These are phyloP conservation scores for Diaporthe caulivora DNA, from an alignment of 2,329 filamentous ascomycete genomes.

Conservation along the genomic window DNA sequence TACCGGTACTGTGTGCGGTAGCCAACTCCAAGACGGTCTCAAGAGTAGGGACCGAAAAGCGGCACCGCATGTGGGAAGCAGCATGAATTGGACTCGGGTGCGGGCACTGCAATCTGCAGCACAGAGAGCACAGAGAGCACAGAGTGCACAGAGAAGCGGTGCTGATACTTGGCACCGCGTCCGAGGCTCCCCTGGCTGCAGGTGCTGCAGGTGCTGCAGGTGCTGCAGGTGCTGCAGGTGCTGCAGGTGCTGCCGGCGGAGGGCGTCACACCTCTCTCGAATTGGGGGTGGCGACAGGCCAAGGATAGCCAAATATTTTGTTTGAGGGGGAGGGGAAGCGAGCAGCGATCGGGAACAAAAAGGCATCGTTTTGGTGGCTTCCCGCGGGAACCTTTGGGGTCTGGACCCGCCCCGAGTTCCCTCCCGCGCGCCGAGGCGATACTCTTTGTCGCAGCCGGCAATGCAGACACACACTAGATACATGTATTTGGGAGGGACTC, in stretches of 20 bases:
- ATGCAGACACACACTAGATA: background rate
- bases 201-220: conserved; percentile 19
- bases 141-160: background rate
- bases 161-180: conserved; percentile 29
- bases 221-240: no score
- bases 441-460: conserved; percentile 16
- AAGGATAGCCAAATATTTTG: conserved; percentile 5
- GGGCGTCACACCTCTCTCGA: conserved; percentile 23
- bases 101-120: conserved; percentile 9
- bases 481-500: background rate
- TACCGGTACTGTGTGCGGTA: background rate
- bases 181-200: conserved; percentile 28
- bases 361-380: background rate
- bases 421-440: background rate
- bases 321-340: conserved; percentile 21
- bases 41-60: conserved; percentile 6
- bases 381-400: background rate
- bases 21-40: background rate
- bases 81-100: conserved; percentile 17
- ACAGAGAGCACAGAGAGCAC: background rate
- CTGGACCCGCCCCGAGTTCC: conserved; percentile 21
- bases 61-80: background rate
- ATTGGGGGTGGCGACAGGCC: conserved; percentile 25
- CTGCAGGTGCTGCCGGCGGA: conserved; percentile 23
- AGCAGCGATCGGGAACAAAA: conserved; percentile 17